phyloP scores from a whole-genome alignment of 1,284 basidiomycete genomes.

The Pyrrhoderma lamaoense region DNA sequence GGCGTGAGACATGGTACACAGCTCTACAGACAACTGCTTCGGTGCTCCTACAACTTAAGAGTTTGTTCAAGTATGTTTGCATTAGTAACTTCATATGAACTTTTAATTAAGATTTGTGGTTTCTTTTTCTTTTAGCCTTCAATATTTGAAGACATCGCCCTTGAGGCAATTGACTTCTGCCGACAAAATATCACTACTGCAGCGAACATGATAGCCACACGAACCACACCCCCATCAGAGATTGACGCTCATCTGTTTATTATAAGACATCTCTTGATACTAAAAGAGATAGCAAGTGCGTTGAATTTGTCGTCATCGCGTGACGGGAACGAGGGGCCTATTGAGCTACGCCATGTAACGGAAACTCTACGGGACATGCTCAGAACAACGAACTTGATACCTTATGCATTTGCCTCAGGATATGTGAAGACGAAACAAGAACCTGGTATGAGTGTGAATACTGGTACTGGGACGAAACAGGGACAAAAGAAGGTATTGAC shows the following conservation, averaged over 20 bases:
- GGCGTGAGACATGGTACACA: conserved; percentile 84
- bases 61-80: conserved; percentile 71
- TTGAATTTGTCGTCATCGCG: conserved; percentile 57
- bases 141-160: conserved; percentile 90
- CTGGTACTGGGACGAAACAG: neutral
- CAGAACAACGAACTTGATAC: conserved; percentile 65
- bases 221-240: conserved; percentile 34
- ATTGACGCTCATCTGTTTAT: conserved; percentile 80
- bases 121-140: conserved; percentile 47
- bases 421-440: too few relatives aligned
- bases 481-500: conserved; percentile 64
- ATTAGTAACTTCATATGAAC: neutral
- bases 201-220: conserved; percentile 54
- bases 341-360: conserved; percentile 47
- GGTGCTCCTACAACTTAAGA: conserved; percentile 82
- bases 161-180: conserved; percentile 81
- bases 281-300: conserved; percentile 82
- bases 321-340: conserved; percentile 27
- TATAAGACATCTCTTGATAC: conserved; percentile 80
- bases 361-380: conserved; percentile 72
- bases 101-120: conserved; percentile 9
- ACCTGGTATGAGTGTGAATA: too few relatives aligned
- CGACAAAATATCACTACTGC: conserved; percentile 70
- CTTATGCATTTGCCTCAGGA: conserved; percentile 43
- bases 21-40: conserved; percentile 79